A percentile compares a stretch with the other conserved stretches of the same genome.
These are phyloP conservation scores for Talaromyces sp. DNA, from an alignment of 2,329 filamentous ascomycete genomes.

Conservation along the genomic window DNA sequence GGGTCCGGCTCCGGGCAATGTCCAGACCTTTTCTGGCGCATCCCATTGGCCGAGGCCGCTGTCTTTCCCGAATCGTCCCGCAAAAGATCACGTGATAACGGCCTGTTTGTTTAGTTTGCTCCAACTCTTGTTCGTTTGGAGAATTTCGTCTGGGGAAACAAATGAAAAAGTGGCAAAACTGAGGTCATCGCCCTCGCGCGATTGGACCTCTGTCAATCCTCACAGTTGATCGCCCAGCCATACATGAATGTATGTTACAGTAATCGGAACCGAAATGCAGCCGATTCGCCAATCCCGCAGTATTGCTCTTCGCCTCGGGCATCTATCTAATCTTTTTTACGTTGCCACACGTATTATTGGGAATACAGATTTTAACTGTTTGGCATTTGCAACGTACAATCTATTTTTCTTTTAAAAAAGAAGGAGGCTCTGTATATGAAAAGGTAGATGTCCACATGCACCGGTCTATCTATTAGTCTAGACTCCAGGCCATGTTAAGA, in stretches of 20 bases:
- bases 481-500: background rate
- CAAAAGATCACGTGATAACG: background rate
- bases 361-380: too few species aligned
- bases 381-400: too few species aligned
- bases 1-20: background rate
- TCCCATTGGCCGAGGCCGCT: constrained; percentile 1
- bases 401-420: too few species aligned
- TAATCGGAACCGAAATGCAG: background rate
- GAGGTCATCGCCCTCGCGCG: background rate
- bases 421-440: too few species aligned
- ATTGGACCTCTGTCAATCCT: background rate
- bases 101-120: background rate
- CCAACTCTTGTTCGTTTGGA: background rate
- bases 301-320: too few species aligned
- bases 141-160: background rate
- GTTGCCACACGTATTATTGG: too few species aligned
- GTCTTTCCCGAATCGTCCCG: constrained; percentile 1
- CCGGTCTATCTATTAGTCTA: background rate
- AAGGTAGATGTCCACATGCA: too few species aligned
- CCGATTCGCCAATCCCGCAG: background rate
- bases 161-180: background rate
- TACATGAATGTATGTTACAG: background rate
- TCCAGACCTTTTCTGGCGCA: background rate
- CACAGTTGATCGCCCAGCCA: background rate
- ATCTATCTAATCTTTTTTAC: background rate